Percentiles rank a stretch among this genome's conserved stretches.
These are phyloP conservation scores for Wakefieldia striispora DNA, from an alignment of 768 basidiomycete species.

Conservation along the genomic window DNA sequence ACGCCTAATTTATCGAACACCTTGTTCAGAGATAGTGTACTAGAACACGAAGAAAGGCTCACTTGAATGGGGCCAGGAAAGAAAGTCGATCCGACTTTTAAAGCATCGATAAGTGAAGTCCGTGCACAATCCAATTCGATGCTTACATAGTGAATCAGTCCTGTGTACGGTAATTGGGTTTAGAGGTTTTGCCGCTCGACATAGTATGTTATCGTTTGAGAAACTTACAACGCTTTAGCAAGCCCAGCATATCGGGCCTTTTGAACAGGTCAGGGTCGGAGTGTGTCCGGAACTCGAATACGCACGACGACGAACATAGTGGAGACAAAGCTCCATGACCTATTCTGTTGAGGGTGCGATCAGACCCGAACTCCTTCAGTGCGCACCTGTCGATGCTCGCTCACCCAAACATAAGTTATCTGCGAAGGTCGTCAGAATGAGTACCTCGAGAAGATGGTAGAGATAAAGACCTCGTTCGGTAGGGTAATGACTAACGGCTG, in stretches of 20 bases:
- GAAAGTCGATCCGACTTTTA: constrained; percentile 16
- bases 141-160: constrained; percentile 8
- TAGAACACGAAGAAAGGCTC: not conserved
- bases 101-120: not conserved
- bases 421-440: constrained; percentile 1
- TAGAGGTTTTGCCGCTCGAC: not conserved
- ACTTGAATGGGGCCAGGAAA: constrained; percentile 16
- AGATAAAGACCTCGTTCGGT: constrained; percentile 13
- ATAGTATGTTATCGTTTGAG: not conserved
- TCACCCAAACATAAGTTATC: constrained; percentile 20
- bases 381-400: not conserved
- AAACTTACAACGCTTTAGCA: constrained; percentile 8
- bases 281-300: not conserved
- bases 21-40: not conserved
- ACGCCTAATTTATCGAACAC: constrained; percentile 9
- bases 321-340: constrained; percentile 15
- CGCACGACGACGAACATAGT: constrained; percentile 15
- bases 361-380: not conserved
- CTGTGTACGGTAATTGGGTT: not conserved
- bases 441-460: not conserved
- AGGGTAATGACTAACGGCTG: constrained; percentile 13
- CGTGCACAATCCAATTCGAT: accelerated
- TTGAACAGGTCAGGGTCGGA: not conserved
- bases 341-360: constrained; percentile 7
- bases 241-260: constrained; percentile 22